Evolutionary conservation across 768 basidiomycete genomes (phyloP).

Genomic region (Boletus rubroflammeus): DNA sequence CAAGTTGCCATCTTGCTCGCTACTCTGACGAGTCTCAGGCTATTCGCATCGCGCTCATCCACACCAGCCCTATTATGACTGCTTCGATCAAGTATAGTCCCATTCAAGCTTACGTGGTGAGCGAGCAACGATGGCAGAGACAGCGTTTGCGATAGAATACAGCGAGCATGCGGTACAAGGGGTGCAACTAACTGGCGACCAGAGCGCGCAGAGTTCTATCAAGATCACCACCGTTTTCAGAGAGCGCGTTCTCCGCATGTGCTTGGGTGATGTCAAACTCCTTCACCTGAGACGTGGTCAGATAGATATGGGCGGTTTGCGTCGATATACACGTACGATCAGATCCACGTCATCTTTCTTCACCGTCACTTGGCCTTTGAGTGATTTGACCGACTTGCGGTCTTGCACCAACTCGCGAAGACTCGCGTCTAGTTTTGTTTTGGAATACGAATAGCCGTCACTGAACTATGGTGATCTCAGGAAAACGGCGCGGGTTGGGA

Average conservation of each 20-base stretch:
- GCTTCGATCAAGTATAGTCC: background rate
- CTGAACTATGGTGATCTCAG: conserved; percentile 48
- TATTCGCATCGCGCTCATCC: background rate
- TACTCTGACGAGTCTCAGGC: background rate
- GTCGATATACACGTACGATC: conserved; percentile 19
- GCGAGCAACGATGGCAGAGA: background rate
- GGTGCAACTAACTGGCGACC: conserved; percentile 19
- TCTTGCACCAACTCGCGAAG: conserved; percentile 49
- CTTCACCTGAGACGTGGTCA: conserved; percentile 21
- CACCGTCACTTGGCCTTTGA: conserved; percentile 19
- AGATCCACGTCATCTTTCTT: conserved; percentile 30
- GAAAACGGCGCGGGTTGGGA: background rate
- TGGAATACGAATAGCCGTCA: conserved; percentile 46
- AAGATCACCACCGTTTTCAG: conserved; percentile 30
- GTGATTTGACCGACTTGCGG: conserved; percentile 53
- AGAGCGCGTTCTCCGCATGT: conserved; percentile 30
- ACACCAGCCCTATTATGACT: background rate
- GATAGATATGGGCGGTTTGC: no score
- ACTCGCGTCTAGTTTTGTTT: conserved; percentile 32
- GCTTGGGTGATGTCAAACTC: conserved; percentile 28
- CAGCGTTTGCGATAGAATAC: background rate
- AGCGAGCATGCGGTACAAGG: background rate
- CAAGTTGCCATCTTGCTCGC: background rate
- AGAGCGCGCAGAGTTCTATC: conserved; percentile 26
- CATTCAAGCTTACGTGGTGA: background rate